These are phyloP conservation scores for Paraconiothyrium brasiliense DNA, from an alignment of 2,329 filamentous ascomycete genomes.

Conservation along the genomic window DNA sequence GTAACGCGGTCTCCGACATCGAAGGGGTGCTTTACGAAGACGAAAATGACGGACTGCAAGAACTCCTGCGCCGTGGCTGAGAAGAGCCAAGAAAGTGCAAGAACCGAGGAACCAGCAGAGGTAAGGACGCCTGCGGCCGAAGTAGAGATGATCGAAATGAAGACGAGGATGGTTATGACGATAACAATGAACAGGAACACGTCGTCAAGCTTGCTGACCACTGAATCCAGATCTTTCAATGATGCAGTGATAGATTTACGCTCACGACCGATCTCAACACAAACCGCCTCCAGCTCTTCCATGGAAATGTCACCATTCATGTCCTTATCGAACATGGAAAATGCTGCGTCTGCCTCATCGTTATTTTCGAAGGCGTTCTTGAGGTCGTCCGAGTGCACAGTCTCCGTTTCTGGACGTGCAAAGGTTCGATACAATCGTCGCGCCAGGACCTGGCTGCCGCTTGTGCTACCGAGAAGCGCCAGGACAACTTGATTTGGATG, in stretches of 20 bases:
- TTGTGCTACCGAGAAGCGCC: slow-evolving; percentile 75
- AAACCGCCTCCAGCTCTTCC: slow-evolving; percentile 91
- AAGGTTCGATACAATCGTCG: slow-evolving; percentile 90
- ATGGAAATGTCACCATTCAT: slow-evolving; percentile 96
- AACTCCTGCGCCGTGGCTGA: slow-evolving; percentile 94
- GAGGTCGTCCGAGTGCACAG: slow-evolving; percentile 80
- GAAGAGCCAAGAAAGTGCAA: slow-evolving; percentile 92
- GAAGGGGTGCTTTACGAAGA: slow-evolving; percentile 97
- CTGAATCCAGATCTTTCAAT: slow-evolving; percentile 92
- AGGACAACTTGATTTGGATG: slow-evolving; percentile 87
- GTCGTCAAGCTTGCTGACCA: slow-evolving; percentile 87
- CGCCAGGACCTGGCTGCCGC: slow-evolving; percentile 82
- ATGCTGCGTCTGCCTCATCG: slow-evolving; percentile 89
- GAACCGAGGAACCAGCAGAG: slow-evolving; percentile 84
- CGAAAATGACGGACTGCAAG: slow-evolving; percentile 90
- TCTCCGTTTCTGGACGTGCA: slow-evolving; percentile 76
- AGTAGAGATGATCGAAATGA: slow-evolving; percentile 87
- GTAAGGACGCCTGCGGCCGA: slow-evolving; percentile 92
- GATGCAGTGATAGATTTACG: slow-evolving; percentile 95
- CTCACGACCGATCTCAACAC: slow-evolving; percentile 92
- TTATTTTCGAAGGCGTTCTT: slow-evolving; percentile 79
- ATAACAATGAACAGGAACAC: slow-evolving; percentile 88
- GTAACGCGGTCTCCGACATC: slow-evolving; percentile 94
- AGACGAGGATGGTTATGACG: slow-evolving; percentile 83
- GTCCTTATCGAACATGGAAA: slow-evolving; percentile 93